phyloP scores from a whole-genome alignment of 1,284 basidiomycete genomes.

The Boletus semigastroideus region DNA sequence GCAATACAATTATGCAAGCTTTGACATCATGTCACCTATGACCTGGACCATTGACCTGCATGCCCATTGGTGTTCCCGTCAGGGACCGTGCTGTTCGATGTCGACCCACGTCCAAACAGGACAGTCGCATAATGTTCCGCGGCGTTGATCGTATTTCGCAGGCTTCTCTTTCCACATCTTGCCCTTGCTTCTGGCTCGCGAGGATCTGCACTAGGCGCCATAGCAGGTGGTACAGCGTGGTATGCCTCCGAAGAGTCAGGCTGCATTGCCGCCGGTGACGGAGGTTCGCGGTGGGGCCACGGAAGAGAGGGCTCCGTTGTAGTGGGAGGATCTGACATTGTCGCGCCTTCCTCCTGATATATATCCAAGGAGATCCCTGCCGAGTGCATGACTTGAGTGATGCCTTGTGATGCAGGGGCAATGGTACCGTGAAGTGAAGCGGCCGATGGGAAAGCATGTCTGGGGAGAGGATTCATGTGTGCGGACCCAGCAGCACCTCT shows the following conservation, averaged over 20 bases:
- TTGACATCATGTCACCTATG: conserved; percentile 15
- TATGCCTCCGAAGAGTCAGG: conserved; percentile 37
- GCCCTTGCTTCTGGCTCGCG: conserved; percentile 44
- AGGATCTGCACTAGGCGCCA: conserved; percentile 33
- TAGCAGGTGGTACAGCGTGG: conserved; percentile 42
- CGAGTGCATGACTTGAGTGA: conserved; percentile 39
- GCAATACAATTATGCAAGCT: conserved; percentile 12
- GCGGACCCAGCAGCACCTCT: conserved; percentile 44
- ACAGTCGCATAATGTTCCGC: conserved; percentile 70
- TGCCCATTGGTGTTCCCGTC: conserved; percentile 27
- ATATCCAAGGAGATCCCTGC: conserved; percentile 30
- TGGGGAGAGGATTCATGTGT: conserved; percentile 16
- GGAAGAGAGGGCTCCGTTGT: conserved; percentile 21
- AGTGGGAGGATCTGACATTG: conserved; percentile 8
- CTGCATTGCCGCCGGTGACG: conserved; percentile 24
- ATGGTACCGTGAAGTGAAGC: conserved; percentile 20
- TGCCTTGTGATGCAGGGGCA: conserved; percentile 29
- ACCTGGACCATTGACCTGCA: conserved; percentile 25
- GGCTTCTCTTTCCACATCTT: conserved; percentile 59
- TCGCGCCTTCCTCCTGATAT: conserved; percentile 16
- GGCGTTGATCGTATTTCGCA: conserved; percentile 62
- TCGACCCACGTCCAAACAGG: conserved; percentile 50
- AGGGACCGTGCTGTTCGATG: conserved; percentile 22
- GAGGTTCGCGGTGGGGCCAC: conserved; percentile 28
- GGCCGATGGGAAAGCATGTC: conserved; percentile 23